These are phyloP conservation scores for Nothophoma quercina DNA, from an alignment of 2,329 filamentous ascomycete genomes.

Conservation along the genomic window DNA sequence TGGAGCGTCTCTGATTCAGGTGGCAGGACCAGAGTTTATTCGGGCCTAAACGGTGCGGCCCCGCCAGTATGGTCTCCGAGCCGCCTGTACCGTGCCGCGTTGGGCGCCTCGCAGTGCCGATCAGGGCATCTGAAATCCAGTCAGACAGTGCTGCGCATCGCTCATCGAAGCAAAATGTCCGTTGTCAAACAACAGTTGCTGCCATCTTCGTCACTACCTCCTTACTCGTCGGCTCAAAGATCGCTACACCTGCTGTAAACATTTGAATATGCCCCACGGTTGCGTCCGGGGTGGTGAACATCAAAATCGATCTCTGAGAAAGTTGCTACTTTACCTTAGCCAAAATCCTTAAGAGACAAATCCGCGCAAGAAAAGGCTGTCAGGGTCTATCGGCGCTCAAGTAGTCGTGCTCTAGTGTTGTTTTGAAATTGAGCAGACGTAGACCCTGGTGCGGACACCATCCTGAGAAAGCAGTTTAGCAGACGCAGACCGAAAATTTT, in stretches of 20 bases:
- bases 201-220: neutral
- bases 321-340: no score
- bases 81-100: slow-evolving; percentile 8
- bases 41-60: slow-evolving; percentile 8
- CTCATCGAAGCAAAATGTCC: neutral
- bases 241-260: no score
- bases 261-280: no score
- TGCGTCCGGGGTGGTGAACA: no score
- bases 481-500: neutral
- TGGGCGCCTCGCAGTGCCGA: slow-evolving; percentile 3
- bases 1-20: neutral
- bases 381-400: no score
- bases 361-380: no score
- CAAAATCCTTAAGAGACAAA: no score
- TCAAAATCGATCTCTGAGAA: no score
- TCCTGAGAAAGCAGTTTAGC: neutral
- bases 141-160: neutral
- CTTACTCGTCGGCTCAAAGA: neutral
- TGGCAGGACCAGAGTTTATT: neutral
- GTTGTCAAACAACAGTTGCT: no score
- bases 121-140: neutral
- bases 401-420: neutral
- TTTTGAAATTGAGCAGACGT: neutral
- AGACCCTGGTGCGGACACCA: neutral
- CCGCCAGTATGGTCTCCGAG: slow-evolving; percentile 10